phyloP scores from a whole-genome alignment of 352 stramenopile genomes.

The Pythium coloratum region DNA sequence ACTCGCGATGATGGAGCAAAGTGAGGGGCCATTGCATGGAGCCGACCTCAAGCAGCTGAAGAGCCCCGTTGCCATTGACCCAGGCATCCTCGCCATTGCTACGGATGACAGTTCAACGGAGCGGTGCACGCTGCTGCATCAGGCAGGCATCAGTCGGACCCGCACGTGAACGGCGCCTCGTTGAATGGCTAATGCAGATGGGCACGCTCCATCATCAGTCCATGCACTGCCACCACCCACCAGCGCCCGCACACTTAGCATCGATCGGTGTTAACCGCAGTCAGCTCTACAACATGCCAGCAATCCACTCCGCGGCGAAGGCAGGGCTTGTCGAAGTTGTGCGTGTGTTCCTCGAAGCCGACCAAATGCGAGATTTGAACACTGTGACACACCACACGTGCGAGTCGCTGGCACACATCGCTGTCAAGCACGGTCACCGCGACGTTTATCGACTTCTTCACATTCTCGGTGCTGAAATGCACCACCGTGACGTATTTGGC shows the following conservation, averaged over 20 bases:
- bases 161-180: conserved; percentile 10
- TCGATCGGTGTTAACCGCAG: not conserved
- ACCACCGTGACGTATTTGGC: not conserved
- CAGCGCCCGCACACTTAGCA: not conserved
- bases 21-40: not conserved
- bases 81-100: not conserved
- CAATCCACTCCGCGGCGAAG: conserved; percentile 11
- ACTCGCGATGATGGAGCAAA: conserved; percentile 12
- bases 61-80: not conserved
- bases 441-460: conserved; percentile 7
- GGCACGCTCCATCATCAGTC: conserved; percentile 12
- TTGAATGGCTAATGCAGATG: conserved; percentile 44
- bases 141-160: not conserved
- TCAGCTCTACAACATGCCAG: not conserved
- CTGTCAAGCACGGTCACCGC: conserved; percentile 16
- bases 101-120: not conserved
- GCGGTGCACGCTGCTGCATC: not conserved
- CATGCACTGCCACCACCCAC: not conserved
- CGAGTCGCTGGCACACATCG: conserved; percentile 17
- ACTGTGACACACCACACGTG: conserved; percentile 15
- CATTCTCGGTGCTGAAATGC: conserved; percentile 1
- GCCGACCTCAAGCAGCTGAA: conserved; percentile 4
- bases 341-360: conserved; percentile 11
- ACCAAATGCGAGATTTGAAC: conserved; percentile 20
- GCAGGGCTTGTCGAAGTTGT: conserved; percentile 4